phyloP scores from a whole-genome alignment of 1,284 basidiomycete genomes.

The Schizophyllum commune region DNA sequence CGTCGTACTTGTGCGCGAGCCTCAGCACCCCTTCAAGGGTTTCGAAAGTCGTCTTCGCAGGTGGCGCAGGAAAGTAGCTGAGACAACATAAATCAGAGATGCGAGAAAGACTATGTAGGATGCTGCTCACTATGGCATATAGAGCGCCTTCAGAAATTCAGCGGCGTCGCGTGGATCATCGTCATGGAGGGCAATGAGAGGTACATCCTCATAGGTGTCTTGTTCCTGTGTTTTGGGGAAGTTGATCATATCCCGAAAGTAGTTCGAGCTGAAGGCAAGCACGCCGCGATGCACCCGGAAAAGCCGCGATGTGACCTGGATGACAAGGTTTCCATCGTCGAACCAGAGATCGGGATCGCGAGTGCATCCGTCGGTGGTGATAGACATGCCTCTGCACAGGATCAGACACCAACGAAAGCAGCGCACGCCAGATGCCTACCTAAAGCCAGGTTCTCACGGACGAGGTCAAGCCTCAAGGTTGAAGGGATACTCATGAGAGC shows the following conservation, averaged over 20 bases:
- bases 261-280: background rate
- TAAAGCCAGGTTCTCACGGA: no score
- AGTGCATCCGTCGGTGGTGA: background rate
- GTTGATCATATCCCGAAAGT: conserved; percentile 3
- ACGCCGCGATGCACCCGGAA: conserved; percentile 7
- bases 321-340: conserved; percentile 4
- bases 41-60: background rate
- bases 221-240: conserved; percentile 6
- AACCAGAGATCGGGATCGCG: conserved; percentile 4
- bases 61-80: background rate
- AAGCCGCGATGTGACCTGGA: conserved; percentile 1
- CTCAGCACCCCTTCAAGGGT: background rate
- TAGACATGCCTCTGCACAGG: no score
- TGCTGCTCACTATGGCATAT: background rate
- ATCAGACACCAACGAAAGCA: no score
- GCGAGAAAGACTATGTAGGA: no score
- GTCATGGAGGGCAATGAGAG: conserved; percentile 1
- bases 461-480: no score
- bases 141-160: background rate
- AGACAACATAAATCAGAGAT: no score
- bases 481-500: no score
- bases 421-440: no score
- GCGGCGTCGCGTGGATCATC: conserved; percentile 2
- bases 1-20: background rate
- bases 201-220: conserved; percentile 3